A percentile compares a stretch with the other conserved stretches of the same genome.
Conservation (phyloP, 768 basidiomycete genomes). For the Boletus rubroflammeus region DNA sequence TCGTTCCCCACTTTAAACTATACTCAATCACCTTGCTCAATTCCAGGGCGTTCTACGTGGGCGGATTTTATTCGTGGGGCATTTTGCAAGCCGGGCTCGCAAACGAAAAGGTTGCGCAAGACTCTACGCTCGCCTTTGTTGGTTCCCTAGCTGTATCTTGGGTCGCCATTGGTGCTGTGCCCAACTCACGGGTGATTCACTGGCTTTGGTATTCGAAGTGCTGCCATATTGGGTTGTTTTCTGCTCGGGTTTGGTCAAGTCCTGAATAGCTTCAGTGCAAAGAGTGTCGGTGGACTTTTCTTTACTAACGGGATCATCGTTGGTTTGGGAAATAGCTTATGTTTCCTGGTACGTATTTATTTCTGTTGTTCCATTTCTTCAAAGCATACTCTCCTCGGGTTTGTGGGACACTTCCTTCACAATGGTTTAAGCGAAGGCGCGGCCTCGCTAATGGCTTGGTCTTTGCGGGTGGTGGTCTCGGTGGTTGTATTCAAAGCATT, state of each 20-base stretch:
- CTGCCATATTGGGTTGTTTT: conserved; percentile 26
- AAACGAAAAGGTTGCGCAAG: conserved; percentile 21
- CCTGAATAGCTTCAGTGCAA: conserved; percentile 23
- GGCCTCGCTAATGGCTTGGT: conserved; percentile 36
- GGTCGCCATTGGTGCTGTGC: conserved; percentile 28
- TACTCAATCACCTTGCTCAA: not conserved
- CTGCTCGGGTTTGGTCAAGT: conserved; percentile 30
- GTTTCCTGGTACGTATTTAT: conserved; percentile 18
- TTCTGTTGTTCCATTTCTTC: not conserved
- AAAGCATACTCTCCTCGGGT: conserved; percentile 8
- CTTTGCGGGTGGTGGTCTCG: conserved; percentile 31
- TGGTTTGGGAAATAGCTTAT: conserved; percentile 29
- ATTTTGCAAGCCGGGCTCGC: conserved; percentile 31
- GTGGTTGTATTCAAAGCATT: conserved; percentile 31
- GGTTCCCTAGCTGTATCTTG: conserved; percentile 30
- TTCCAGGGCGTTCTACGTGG: conserved; percentile 26
- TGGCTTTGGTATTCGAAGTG: conserved; percentile 30
- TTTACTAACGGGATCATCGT: conserved; percentile 30
- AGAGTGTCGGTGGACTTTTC: conserved; percentile 23
- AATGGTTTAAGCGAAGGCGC: conserved; percentile 33
- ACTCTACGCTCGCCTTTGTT: conserved; percentile 30
- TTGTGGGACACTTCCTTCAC: conserved; percentile 34
- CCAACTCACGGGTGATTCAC: conserved; percentile 31
- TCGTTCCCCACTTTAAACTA: not conserved
- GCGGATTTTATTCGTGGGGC: conserved; percentile 30